Evolutionary conservation across 768 basidiomycete species (phyloP).

Genomic region (Xerocomus potaroensis): DNA sequence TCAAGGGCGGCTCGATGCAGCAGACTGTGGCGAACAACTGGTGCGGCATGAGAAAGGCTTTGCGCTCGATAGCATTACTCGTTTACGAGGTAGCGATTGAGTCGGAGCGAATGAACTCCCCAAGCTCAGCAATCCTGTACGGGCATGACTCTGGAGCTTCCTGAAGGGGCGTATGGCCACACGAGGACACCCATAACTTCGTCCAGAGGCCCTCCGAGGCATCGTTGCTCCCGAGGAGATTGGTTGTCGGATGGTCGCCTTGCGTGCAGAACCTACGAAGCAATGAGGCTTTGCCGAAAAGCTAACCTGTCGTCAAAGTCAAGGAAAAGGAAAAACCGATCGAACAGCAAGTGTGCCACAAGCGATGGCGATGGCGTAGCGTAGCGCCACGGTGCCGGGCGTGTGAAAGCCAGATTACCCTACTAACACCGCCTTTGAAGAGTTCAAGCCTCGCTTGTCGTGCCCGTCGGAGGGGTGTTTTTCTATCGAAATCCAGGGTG

Average conservation of each 20-base stretch:
- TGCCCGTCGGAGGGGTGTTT: conserved; percentile 4
- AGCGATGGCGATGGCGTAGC: neutral
- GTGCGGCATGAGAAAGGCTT: neutral
- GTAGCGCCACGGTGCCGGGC: neutral
- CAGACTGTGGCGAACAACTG: neutral
- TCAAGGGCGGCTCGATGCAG: neutral
- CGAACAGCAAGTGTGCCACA: neutral
- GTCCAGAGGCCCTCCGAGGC: neutral
- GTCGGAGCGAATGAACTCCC: neutral
- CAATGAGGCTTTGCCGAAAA: neutral
- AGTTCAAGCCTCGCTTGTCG: neutral
- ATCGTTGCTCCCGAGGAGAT: neutral
- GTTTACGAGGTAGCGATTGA: neutral
- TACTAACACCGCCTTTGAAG: neutral
- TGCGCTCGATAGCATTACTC: neutral
- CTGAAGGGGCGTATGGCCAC: neutral
- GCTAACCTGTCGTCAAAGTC: neutral
- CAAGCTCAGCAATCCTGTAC: neutral
- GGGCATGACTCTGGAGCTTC: neutral
- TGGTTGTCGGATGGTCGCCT: neutral
- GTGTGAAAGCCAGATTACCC: neutral
- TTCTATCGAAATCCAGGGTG: conserved; percentile 3
- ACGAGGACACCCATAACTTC: neutral
- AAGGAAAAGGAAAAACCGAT: neutral
- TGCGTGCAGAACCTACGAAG: neutral